Evolutionary conservation across 139 green algal species (phyloP).

Genomic region (Coelastrella sp.): DNA sequence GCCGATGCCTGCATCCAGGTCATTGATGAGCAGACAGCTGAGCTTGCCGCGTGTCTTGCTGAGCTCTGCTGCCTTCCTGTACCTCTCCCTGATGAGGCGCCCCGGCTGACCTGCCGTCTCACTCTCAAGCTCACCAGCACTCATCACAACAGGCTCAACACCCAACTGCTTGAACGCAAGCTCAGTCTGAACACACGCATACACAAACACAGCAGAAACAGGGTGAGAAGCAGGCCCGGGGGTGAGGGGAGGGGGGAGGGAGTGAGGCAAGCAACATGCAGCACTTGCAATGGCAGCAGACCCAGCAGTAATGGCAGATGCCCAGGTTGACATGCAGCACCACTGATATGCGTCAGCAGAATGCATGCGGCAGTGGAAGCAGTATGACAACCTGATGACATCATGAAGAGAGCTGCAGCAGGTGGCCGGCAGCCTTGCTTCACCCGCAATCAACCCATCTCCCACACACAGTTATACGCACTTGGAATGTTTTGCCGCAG

Average conservation of each 20-base stretch:
- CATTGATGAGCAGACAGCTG: conserved; percentile 92
- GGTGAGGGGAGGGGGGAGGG: background rate
- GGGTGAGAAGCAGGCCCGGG: background rate
- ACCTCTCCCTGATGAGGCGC: conserved; percentile 85
- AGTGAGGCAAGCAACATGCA: background rate
- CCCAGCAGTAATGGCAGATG: too few relatives aligned
- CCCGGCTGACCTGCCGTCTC: conserved; percentile 76
- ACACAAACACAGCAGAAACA: background rate
- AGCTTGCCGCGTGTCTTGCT: conserved; percentile 80
- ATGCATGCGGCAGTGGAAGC: too few relatives aligned
- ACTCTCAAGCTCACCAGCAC: conserved; percentile 84
- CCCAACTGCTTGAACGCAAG: conserved; percentile 93
- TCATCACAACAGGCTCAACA: conserved; percentile 89
- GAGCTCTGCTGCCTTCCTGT: conserved; percentile 78
- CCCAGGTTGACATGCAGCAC: too few relatives aligned
- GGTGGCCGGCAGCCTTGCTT: too few relatives aligned
- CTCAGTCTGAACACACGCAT: conserved; percentile 69
- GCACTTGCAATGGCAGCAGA: background rate
- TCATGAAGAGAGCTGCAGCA: too few relatives aligned
- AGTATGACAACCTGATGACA: too few relatives aligned
- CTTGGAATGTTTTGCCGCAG: conserved; percentile 83
- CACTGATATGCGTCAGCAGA: too few relatives aligned
- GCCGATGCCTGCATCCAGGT: conserved; percentile 91
- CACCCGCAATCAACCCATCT: too few relatives aligned
- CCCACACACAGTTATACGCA: background rate